These are phyloP conservation scores for Lipomyces spencermartinsiae DNA, from an alignment of 805 yeast species.

Conservation along the genomic window DNA sequence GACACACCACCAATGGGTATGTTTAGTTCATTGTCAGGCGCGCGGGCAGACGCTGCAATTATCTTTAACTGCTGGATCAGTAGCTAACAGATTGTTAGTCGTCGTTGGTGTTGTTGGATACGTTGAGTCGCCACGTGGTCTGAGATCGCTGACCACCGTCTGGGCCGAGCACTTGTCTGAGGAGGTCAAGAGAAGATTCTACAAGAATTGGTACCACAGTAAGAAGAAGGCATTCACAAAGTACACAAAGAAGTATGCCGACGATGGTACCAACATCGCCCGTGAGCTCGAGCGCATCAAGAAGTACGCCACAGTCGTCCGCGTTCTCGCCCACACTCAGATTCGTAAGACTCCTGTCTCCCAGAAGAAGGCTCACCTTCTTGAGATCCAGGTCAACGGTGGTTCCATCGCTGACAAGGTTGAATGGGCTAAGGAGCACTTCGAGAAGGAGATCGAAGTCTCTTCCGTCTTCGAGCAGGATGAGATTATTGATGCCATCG, in stretches of 20 bases:
- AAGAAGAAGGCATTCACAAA: constrained; percentile 99
- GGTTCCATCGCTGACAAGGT: constrained; percentile 98
- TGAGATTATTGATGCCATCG: constrained; percentile 98
- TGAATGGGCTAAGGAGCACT: constrained; percentile 98
- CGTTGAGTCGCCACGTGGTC: constrained; percentile 99
- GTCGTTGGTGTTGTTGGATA: constrained; percentile 99
- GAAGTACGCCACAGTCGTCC: constrained; percentile 98
- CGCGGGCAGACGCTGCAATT: neutral
- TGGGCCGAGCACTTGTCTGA: constrained; percentile 99
- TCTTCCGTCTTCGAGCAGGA: constrained; percentile 97
- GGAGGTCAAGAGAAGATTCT: constrained; percentile 99
- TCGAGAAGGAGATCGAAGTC: constrained; percentile 97
- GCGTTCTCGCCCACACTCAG: constrained; percentile 99
- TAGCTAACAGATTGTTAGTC: constrained; percentile 51
- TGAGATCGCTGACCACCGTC: constrained; percentile 98
- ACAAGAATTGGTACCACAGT: constrained; percentile 99
- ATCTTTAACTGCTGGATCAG: neutral
- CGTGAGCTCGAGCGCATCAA: constrained; percentile 97
- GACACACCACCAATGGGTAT: constrained; percentile 90
- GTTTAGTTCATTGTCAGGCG: neutral
- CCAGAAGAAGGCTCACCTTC: constrained; percentile 99
- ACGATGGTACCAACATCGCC: constrained; percentile 75
- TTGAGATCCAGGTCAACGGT: constrained; percentile 99
- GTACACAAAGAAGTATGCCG: constrained; percentile 97
- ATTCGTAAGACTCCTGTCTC: constrained; percentile 98